A percentile compares a stretch with the other conserved stretches of the same genome.
These are phyloP conservation scores for Pneumocystis canis DNA, from an alignment of 1,139 yeast species.

Conservation along the genomic window DNA sequence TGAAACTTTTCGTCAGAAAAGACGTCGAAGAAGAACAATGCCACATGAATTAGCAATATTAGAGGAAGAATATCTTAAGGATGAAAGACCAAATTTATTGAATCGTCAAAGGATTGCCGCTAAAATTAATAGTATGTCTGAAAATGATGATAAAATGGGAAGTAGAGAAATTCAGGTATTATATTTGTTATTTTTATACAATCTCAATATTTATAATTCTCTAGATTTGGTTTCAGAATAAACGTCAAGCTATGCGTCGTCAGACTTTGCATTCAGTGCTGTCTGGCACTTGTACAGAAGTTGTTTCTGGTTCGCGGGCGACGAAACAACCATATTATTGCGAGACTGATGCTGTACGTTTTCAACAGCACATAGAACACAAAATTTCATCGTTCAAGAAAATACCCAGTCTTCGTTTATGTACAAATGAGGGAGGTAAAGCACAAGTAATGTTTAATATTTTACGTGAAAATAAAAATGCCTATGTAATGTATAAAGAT, in stretches of 20 bases:
- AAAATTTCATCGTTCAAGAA: not conserved
- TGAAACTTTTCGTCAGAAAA: not conserved
- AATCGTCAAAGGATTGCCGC: not conserved
- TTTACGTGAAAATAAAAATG: not conserved
- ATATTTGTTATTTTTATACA: not conserved
- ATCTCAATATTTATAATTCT: not conserved
- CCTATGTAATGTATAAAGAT: not conserved
- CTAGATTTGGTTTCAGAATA: conserved; percentile 86
- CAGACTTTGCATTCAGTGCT: not conserved
- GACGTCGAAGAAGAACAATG: not conserved
- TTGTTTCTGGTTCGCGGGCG: not conserved
- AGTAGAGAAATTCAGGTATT: not conserved
- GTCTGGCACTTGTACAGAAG: not conserved
- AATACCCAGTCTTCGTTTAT: not conserved
- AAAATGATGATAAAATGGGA: not conserved
- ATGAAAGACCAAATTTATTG: not conserved
- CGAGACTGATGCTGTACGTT: not conserved
- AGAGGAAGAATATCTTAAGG: not conserved
- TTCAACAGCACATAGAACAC: not conserved
- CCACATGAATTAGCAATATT: not conserved
- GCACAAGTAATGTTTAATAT: not conserved
- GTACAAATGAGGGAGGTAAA: not conserved
- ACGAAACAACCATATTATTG: not conserved
- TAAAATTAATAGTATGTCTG: not conserved
- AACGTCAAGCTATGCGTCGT: conserved; percentile 61